These are phyloP conservation scores for Coemansia sp. DNA, from an alignment of 192 early-diverging fungal genomes.

Conservation along the genomic window DNA sequence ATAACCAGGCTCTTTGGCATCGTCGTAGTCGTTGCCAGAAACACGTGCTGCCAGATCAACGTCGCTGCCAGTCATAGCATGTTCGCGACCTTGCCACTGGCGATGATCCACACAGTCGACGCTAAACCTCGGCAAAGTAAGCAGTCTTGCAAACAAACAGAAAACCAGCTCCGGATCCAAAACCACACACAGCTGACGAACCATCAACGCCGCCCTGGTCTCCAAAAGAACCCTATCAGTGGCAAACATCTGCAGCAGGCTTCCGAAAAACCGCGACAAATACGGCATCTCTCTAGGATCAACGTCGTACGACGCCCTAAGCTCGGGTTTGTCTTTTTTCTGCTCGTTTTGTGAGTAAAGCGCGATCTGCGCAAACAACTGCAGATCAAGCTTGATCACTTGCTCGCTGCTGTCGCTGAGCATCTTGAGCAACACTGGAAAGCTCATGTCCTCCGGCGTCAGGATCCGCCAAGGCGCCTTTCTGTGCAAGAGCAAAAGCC, in stretches of 20 bases:
- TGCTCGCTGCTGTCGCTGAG: constrained; percentile 94
- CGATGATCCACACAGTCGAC: neutral
- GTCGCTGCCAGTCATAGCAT: neutral
- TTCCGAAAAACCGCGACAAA: constrained; percentile 86
- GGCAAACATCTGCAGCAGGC: constrained; percentile 86
- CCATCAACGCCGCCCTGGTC: constrained; percentile 85
- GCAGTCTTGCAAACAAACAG: constrained; percentile 79
- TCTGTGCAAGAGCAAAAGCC: constrained; percentile 96
- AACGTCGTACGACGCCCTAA: neutral
- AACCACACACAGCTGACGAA: constrained; percentile 89
- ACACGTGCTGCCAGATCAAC: neutral
- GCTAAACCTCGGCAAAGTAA: constrained; percentile 61
- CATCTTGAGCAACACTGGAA: constrained; percentile 85
- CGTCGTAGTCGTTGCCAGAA: neutral
- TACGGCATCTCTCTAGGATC: constrained; percentile 52
- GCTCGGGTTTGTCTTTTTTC: neutral
- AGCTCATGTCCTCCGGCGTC: constrained; percentile 84
- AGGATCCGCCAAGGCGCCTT: constrained; percentile 87
- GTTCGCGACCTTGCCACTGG: neutral
- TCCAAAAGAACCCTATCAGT: constrained; percentile 87
- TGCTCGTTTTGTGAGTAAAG: constrained; percentile 58
- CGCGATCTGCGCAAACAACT: constrained; percentile 94
- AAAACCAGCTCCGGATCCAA: constrained; percentile 92
- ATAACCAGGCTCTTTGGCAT: neutral
- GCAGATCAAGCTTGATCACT: constrained; percentile 89